Evolutionary conservation across 352 stramenopile species (phyloP), one percentile per base, ranked within the genome.

Genomic region (Saprolegnia diclina): DNA sequence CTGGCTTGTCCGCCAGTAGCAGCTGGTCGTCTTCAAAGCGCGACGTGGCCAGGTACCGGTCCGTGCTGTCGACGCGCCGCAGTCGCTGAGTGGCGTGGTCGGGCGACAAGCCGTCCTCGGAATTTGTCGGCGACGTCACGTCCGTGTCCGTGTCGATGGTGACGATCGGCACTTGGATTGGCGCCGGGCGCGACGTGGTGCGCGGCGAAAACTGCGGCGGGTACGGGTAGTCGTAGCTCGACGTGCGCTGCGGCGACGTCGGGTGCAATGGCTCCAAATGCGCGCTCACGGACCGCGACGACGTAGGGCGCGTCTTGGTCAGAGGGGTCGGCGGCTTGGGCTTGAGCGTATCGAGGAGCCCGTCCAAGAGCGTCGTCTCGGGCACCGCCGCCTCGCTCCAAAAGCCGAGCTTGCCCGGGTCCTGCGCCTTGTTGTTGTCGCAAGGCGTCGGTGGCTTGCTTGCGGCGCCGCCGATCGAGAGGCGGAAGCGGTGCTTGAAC

Each of bases 21-120:
- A 89, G 90, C 35, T 78, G 88, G 62, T 93, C 85, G 42, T 84
- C 81, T 48, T 90, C 83, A 11, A 82, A 83, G 16, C 91, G 74
- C 35, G 40, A 66, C 21, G 81, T 83, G 21, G 82, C 74, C 32
- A 93, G 67, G 57, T 88, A 91, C 18, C 77, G 80, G 53, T 93
- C 85, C 4, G 85, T 93, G 66, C 83, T 91, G 63, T 93, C 85
- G 21, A 80, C 89, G n/a, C 85, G 82, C 75, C 45, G 77, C 67
- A 13, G 80, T 76, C 9, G 85, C 80, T 22, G 4, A 26, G 56
- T 11, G 42, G 45, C 45, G 19, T 35, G 9, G 16, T 26, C 16
- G 29, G 63, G 65, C 44, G 65, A 56, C 32, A 70, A 5, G 4
- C 18, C 14, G 0, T 22, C 32, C 7, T 69, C 46, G 18, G 46